These are phyloP conservation scores for Mortierella sp. DNA, from an alignment of 371 early-diverging fungal genomes.

Conservation along the genomic window DNA sequence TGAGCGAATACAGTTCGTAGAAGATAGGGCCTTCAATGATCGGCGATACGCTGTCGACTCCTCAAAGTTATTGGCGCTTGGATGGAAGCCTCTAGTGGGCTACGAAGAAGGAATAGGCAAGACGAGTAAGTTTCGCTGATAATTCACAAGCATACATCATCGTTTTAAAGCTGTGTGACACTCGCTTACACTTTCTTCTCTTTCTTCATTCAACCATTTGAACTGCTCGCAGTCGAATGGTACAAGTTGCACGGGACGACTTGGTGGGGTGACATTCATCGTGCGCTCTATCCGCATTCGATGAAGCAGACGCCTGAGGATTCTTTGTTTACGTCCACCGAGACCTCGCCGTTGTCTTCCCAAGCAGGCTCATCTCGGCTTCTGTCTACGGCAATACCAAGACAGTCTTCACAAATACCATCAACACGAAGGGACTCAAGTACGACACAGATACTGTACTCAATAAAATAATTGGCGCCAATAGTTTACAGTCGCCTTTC, in stretches of 20 bases:
- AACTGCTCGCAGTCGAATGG: constrained; percentile 66
- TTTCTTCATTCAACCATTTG: too few relatives aligned
- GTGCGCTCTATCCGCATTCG: constrained; percentile 66
- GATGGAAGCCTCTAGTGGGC: constrained; percentile 76
- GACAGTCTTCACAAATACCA: background rate
- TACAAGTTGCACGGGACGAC: constrained; percentile 63
- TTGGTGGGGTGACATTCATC: constrained; percentile 75
- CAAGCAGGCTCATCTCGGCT: background rate
- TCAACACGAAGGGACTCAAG: background rate
- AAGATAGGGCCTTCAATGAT: constrained; percentile 88
- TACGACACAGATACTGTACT: too few relatives aligned
- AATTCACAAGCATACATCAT: too few relatives aligned
- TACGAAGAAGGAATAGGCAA: constrained; percentile 78
- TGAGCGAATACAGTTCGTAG: constrained; percentile 73
- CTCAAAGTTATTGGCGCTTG: constrained; percentile 71
- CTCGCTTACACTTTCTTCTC: too few relatives aligned
- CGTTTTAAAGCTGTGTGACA: too few relatives aligned
- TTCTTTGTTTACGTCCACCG: background rate
- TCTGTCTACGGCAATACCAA: background rate
- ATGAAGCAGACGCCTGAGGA: constrained; percentile 39
- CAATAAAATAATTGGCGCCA: too few relatives aligned
- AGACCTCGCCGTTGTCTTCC: background rate
- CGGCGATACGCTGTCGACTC: constrained; percentile 83
- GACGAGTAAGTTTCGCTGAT: constrained; percentile 79
- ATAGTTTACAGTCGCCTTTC: too few relatives aligned